phyloP scores from a whole-genome alignment of 2,329 filamentous ascomycete species.

The Clarireedia paspali region DNA sequence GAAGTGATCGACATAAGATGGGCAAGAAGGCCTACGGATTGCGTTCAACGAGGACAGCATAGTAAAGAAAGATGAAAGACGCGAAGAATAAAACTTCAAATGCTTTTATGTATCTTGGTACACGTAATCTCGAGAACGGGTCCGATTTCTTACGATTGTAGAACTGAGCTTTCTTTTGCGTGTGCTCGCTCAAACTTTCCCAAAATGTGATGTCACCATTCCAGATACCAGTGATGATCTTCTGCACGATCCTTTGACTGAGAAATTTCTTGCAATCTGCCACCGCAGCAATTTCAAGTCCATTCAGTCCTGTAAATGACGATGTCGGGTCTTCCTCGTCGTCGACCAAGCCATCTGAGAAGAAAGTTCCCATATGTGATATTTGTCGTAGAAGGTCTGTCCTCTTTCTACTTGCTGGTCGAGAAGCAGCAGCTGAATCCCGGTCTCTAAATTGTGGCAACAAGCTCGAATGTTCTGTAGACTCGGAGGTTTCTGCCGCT shows the following conservation, averaged over 20 bases:
- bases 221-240: constrained; percentile 79
- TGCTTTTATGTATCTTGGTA: constrained; percentile 76
- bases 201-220: constrained; percentile 81
- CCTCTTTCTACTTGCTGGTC: constrained; percentile 19
- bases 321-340: constrained; percentile 56
- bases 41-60: constrained; percentile 72
- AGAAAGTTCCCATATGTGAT: constrained; percentile 38
- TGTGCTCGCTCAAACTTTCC: constrained; percentile 66
- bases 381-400: constrained; percentile 39
- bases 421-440: constrained; percentile 8
- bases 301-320: constrained; percentile 73
- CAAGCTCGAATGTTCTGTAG: constrained; percentile 22
- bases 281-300: constrained; percentile 77
- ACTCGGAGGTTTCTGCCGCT: not conserved
- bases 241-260: constrained; percentile 71
- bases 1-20: not conserved
- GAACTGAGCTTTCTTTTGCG: constrained; percentile 67
- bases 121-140: constrained; percentile 66
- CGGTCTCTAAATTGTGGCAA: constrained; percentile 24
- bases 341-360: constrained; percentile 36
- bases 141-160: constrained; percentile 64
- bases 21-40: constrained; percentile 37
- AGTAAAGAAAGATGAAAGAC: constrained; percentile 72
- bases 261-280: constrained; percentile 79
- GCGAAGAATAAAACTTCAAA: constrained; percentile 80